phyloP scores from a whole-genome alignment of 176 grass and related monocot genomes.

The Poa annua region DNA sequence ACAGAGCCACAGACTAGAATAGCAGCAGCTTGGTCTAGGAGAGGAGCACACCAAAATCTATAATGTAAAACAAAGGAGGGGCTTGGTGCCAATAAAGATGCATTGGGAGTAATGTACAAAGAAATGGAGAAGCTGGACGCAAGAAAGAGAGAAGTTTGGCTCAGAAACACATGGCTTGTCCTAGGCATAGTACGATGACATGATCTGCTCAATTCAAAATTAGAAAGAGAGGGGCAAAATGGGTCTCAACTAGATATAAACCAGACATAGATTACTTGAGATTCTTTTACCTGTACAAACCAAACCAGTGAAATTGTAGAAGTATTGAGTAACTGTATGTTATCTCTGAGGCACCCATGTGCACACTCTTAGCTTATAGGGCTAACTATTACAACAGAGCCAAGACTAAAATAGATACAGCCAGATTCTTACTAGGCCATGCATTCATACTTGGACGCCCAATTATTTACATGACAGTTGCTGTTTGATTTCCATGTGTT shows the following conservation, averaged over 20 bases:
- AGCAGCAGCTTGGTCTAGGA: neutral
- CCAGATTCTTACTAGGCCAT: neutral
- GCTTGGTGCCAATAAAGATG: neutral
- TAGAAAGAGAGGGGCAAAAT: neutral
- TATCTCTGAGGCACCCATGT: neutral
- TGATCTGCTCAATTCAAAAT: neutral
- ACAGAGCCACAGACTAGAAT: neutral
- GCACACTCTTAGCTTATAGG: neutral
- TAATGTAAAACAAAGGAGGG: neutral
- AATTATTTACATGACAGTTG: neutral
- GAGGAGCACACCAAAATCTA: neutral
- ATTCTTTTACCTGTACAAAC: neutral
- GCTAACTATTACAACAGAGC: neutral
- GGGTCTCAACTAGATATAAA: neutral
- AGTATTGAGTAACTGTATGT: neutral
- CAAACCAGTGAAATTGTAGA: neutral
- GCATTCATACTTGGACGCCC: neutral
- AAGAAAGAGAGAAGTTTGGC: neutral
- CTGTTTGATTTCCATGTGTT: neutral
- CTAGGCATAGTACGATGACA: neutral
- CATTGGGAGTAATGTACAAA: neutral
- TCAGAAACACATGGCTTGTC: conserved; percentile 9
- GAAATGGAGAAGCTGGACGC: neutral
- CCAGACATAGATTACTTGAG: neutral
- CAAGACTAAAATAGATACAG: neutral